A percentile compares a stretch with the other conserved stretches of the same genome.
These are phyloP conservation scores for Pigoraptor vietnamica DNA, from an alignment of 78 protist genomes.

Conservation along the genomic window DNA sequence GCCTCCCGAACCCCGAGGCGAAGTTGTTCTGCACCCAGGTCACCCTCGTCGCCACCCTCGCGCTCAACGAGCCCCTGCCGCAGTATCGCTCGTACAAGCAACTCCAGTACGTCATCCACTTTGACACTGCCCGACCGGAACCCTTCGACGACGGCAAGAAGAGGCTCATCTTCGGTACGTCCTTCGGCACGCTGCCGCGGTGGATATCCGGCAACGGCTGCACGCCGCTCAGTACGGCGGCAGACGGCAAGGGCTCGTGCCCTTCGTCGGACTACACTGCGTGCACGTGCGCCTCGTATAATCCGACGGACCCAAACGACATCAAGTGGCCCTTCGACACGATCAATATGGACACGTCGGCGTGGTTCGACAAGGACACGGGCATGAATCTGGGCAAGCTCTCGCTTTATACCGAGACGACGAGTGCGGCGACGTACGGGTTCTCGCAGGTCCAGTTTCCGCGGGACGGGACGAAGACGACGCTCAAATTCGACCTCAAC, in stretches of 20 bases:
- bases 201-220: background rate
- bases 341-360: too few relatives aligned
- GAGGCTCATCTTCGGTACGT: background rate
- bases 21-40: background rate
- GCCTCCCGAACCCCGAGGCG: background rate
- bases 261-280: background rate
- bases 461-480: background rate
- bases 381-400: too few relatives aligned
- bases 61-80: background rate
- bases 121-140: background rate
- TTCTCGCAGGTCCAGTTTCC: too few relatives aligned
- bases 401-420: too few relatives aligned
- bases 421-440: too few relatives aligned
- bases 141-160: background rate
- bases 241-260: background rate
- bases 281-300: background rate
- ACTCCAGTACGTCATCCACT: background rate
- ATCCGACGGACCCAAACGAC: too few relatives aligned
- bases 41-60: background rate
- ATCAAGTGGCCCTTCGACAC: too few relatives aligned
- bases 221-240: background rate
- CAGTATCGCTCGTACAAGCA: background rate
- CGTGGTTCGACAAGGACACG: too few relatives aligned
- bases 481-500: background rate
- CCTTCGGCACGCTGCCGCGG: background rate